A percentile compares a stretch with the other conserved stretches of the same genome.
phyloP scores from a whole-genome alignment of 2,329 filamentous ascomycete species.

The Penicillium vulpinum region DNA sequence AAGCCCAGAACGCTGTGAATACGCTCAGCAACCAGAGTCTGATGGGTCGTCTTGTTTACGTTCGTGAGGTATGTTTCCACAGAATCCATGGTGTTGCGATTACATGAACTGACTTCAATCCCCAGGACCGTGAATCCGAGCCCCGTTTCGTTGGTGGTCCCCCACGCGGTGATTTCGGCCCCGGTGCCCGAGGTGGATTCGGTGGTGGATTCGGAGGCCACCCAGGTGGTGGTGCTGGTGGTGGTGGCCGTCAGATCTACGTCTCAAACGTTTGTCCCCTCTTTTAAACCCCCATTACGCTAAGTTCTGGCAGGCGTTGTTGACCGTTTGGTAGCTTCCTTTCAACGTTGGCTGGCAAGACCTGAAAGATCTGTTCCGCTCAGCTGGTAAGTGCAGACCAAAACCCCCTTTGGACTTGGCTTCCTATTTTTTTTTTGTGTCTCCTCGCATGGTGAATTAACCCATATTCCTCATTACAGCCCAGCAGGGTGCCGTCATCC shows the following conservation, averaged over 20 bases:
- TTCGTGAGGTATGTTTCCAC: slow-evolving; percentile 72
- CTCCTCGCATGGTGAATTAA: slow-evolving; percentile 36
- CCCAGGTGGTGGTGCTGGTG: slow-evolving; percentile 51
- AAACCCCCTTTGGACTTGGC: slow-evolving; percentile 3
- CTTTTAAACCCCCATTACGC: slow-evolving; percentile 14
- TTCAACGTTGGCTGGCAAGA: slow-evolving; percentile 99
- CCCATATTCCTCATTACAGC: slow-evolving; percentile 34
- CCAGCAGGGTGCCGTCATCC: slow-evolving; percentile 74
- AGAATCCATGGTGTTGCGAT: neutral
- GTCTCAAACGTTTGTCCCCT: slow-evolving; percentile 88
- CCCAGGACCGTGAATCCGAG: slow-evolving; percentile 92
- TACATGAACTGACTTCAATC: neutral
- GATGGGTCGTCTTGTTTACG: slow-evolving; percentile 97
- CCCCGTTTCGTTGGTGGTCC: slow-evolving; percentile 86
- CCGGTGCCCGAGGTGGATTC: slow-evolving; percentile 43
- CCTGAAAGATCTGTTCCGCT: slow-evolving; percentile 96
- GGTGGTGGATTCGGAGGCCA: slow-evolving; percentile 40
- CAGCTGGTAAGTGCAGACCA: slow-evolving; percentile 73
- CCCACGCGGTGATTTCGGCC: slow-evolving; percentile 63
- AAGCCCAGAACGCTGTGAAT: slow-evolving; percentile 95
- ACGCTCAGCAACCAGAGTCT: slow-evolving; percentile 99
- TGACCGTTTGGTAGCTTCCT: slow-evolving; percentile 67
- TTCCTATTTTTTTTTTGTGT: slow-evolving; percentile 16
- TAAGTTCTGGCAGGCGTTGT: slow-evolving; percentile 18
- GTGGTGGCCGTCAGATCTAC: slow-evolving; percentile 86